Evolutionary conservation across 1,139 yeast genomes (phyloP).

Genomic region (Hemisphaericaspora subhashii): DNA sequence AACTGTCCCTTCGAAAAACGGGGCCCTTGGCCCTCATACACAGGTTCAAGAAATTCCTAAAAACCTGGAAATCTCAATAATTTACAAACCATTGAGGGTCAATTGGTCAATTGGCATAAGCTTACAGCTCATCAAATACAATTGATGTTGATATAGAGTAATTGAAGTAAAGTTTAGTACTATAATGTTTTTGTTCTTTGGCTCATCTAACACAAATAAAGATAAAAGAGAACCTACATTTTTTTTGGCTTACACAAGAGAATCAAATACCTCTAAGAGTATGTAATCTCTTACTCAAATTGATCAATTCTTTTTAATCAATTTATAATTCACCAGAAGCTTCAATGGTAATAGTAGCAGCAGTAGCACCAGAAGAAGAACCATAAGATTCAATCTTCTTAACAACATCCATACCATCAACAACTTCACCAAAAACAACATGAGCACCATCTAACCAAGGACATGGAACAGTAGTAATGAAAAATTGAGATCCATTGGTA

Average conservation of each 20-base stretch:
- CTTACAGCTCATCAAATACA: too few relatives aligned
- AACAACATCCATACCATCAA: constrained; percentile 87
- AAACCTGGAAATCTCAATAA: too few relatives aligned
- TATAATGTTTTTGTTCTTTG: too few relatives aligned
- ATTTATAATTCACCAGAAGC: constrained; percentile 78
- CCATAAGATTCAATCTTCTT: constrained; percentile 89
- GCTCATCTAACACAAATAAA: too few relatives aligned
- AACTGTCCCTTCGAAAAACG: too few relatives aligned
- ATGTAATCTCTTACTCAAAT: neutral
- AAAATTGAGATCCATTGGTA: constrained; percentile 99
- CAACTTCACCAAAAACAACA: constrained; percentile 97
- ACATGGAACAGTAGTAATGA: constrained; percentile 93
- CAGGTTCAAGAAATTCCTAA: too few relatives aligned
- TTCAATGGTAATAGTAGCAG: constrained; percentile 74
- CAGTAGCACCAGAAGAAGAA: constrained; percentile 80
- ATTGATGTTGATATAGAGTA: too few relatives aligned
- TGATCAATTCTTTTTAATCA: neutral
- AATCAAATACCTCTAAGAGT: too few relatives aligned
- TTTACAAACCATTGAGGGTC: too few relatives aligned
- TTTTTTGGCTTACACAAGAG: neutral
- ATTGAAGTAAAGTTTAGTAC: too few relatives aligned
- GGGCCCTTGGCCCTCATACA: too few relatives aligned
- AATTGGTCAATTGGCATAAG: too few relatives aligned
- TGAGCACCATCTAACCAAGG: constrained; percentile 99
- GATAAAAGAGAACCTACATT: neutral